These are phyloP conservation scores for Rhizophagus clarus DNA, from an alignment of 192 early-diverging fungal species.

Conservation along the genomic window DNA sequence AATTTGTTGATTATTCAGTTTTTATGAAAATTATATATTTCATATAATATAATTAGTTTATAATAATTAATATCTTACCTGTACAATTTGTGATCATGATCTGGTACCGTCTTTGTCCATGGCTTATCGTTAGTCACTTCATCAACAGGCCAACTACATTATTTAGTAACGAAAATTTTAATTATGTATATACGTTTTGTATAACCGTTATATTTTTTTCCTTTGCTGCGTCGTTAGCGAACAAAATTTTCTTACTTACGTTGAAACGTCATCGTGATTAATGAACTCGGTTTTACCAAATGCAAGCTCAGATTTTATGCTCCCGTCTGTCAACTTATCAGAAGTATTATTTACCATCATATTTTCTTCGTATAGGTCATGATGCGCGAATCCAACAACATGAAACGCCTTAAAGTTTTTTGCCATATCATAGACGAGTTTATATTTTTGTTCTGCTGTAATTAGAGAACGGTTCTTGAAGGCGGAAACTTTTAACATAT, in stretches of 20 bases:
- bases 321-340: slow-evolving; percentile 49
- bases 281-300: slow-evolving; percentile 65
- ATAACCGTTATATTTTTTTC: too few relatives aligned
- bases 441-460: slow-evolving; percentile 55
- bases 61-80: slow-evolving; percentile 38
- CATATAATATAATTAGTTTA: neutral
- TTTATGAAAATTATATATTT: neutral
- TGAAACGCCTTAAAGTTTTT: slow-evolving; percentile 55
- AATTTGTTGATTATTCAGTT: neutral
- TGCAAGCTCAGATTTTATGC: slow-evolving; percentile 44
- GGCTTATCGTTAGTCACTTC: slow-evolving; percentile 48
- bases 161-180: neutral
- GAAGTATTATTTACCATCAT: slow-evolving; percentile 58
- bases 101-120: slow-evolving; percentile 53
- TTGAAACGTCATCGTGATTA: slow-evolving; percentile 43
- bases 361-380: slow-evolving; percentile 62
- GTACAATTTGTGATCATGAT: slow-evolving; percentile 62
- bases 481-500: slow-evolving; percentile 57
- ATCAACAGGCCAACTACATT: slow-evolving; percentile 35
- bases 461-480: slow-evolving; percentile 55
- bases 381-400: slow-evolving; percentile 55
- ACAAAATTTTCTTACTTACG: slow-evolving; percentile 47
- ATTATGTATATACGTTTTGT: neutral
- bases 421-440: slow-evolving; percentile 54
- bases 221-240: too few relatives aligned